phyloP scores from a whole-genome alignment of 371 early-diverging fungal genomes.

The Mortierella sp. region DNA sequence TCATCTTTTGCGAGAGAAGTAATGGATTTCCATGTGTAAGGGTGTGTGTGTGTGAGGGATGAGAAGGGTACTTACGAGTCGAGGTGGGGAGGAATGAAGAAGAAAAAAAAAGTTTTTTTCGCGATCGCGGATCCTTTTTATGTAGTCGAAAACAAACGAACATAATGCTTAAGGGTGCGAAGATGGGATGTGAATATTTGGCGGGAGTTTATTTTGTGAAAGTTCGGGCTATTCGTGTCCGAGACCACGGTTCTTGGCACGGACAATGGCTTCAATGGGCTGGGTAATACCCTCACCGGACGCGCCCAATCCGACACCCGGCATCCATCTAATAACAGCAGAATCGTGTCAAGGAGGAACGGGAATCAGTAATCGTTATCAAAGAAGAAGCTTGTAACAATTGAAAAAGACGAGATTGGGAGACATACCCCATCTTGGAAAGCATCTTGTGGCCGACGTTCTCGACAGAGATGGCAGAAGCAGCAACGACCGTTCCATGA shows the following conservation, averaged over 20 bases:
- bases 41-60: neutral
- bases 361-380: neutral
- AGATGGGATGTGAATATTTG: neutral
- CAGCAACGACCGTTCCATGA: slow-evolving; percentile 81
- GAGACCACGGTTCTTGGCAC: slow-evolving; percentile 82
- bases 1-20: slow-evolving; percentile 53
- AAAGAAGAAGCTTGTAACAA: neutral
- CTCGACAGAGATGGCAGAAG: slow-evolving; percentile 70
- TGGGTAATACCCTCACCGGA: slow-evolving; percentile 83
- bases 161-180: neutral
- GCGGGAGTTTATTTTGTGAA: neutral
- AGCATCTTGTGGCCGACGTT: slow-evolving; percentile 89
- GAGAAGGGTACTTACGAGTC: slow-evolving; percentile 23
- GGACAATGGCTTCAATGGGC: slow-evolving; percentile 89
- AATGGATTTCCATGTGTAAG: no score
- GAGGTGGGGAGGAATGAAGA: slow-evolving; percentile 8
- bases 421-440: slow-evolving; percentile 80
- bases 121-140: neutral
- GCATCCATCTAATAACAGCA: slow-evolving; percentile 68
- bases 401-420: neutral
- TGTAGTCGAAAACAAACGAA: neutral
- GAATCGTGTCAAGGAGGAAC: neutral
- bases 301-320: slow-evolving; percentile 87
- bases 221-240: slow-evolving; percentile 64
- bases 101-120: slow-evolving; percentile 17